These are phyloP conservation scores for Eucalyptus cloeziana DNA, from an alignment of 345 rosid genomes.

Conservation along the genomic window DNA sequence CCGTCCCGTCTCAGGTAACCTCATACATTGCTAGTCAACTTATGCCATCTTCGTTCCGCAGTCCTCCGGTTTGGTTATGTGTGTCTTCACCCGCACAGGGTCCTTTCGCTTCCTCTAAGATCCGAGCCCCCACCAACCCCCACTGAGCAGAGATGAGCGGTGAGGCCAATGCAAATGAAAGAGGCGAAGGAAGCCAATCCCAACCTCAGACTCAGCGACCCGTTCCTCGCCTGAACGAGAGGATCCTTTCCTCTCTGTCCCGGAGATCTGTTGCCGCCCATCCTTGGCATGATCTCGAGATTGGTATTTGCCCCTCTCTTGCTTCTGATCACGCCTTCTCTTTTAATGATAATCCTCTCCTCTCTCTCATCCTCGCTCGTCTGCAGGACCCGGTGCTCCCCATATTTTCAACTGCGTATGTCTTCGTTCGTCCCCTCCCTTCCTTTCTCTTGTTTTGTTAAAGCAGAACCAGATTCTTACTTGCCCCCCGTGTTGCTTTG, in stretches of 20 bases:
- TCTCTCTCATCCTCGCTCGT: background rate
- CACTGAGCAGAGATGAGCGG: slow-evolving; percentile 28
- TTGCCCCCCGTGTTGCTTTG: background rate
- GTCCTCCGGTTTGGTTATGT: background rate
- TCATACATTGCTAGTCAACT: background rate
- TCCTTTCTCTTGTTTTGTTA: background rate
- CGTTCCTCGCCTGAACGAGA: slow-evolving; percentile 73
- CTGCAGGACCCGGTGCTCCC: slow-evolving; percentile 92
- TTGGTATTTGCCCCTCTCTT: slow-evolving; percentile 29
- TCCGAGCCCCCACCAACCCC: background rate
- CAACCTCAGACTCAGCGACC: background rate
- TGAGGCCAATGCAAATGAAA: slow-evolving; percentile 7
- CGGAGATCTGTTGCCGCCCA: slow-evolving; percentile 91
- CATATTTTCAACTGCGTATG: slow-evolving; percentile 57
- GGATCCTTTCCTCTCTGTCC: slow-evolving; percentile 92
- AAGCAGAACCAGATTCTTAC: background rate
- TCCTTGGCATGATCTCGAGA: slow-evolving; percentile 99
- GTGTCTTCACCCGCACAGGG: background rate
- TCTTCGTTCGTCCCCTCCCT: background rate
- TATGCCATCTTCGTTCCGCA: background rate
- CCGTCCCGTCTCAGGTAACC: background rate
- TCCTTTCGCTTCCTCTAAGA: background rate
- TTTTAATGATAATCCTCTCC: background rate
- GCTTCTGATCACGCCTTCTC: background rate
- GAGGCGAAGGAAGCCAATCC: background rate